Base-by-base conservation (phyloP, 2,329 filamentous ascomycete species). In the Pseudogymnoascus sp. region DNA sequence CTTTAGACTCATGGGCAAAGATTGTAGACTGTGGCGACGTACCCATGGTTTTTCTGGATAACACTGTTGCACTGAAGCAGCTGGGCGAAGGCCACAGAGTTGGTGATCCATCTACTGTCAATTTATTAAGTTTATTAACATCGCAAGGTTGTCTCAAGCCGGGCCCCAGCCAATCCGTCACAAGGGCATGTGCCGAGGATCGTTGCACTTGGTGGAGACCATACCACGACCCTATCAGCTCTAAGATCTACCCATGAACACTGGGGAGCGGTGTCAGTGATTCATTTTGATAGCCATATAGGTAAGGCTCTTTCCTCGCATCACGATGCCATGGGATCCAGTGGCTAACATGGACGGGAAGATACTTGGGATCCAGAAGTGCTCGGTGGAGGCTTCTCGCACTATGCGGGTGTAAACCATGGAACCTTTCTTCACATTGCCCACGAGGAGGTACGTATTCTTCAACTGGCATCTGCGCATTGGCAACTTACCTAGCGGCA, bases 351-450 rank as follows among this genome's bases (percentile, higher is more conserved):
- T 6, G 23, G 81, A 18, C 7, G 26, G 7, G 29, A 57, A 57
- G 83, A 81, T 67, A 82, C 79, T 0, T 81, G 79, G 79, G 76
- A 81, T 69, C 80, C 80, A 2, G 70, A 78, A 37, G 80, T 83
- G 0, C 69, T 85, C 3, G 81, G 79, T 79, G 23, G 7, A 16
- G 70, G 70, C 0, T 7, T 71, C 3, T 67, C 70, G 0, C 71
- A 73, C 16, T 68, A 73, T 29, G 64, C 70, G 2, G 69, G 70
- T 47, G 65, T 73, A 11, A 73, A 73, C 34, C 72, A 73, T 47
- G 72, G 72, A 1, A 72, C 72, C 1, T 72, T 73, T 68, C 65
- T 73, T 8, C 71, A 73, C 42, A 71, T 73, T n/a, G 72, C 72
- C 7, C 71, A 72, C 21, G 70, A 73, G 60, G 72, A 73, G 66